These are phyloP conservation scores for Cyclostephanos invisitatus DNA, from an alignment of 108 stramenopile species.

Conservation along the genomic window DNA sequence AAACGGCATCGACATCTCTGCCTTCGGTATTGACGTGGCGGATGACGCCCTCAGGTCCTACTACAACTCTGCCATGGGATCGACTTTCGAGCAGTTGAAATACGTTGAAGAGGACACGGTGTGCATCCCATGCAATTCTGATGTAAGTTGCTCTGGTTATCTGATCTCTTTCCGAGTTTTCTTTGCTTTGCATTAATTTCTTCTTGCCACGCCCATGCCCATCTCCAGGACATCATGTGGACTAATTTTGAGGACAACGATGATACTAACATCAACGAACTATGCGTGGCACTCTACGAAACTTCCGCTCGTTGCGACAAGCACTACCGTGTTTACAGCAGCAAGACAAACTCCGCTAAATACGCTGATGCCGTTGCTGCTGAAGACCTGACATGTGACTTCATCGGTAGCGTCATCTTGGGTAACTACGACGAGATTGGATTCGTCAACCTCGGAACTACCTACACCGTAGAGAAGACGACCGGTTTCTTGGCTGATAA, in stretches of 20 bases:
- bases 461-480: slow-evolving; percentile 15
- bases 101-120: slow-evolving; percentile 16
- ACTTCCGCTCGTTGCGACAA: slow-evolving; percentile 72
- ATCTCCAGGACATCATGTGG: slow-evolving; percentile 16
- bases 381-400: slow-evolving; percentile 61
- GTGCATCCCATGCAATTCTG: slow-evolving; percentile 70
- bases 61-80: slow-evolving; percentile 44
- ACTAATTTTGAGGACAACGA: slow-evolving; percentile 37
- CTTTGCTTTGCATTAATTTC: not conserved
- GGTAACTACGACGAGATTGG: slow-evolving; percentile 81
- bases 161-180: not conserved
- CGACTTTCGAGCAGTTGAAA: slow-evolving; percentile 44
- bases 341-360: slow-evolving; percentile 35
- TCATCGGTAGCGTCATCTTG: slow-evolving; percentile 66
- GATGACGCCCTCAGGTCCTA: slow-evolving; percentile 49
- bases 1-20: slow-evolving; percentile 25
- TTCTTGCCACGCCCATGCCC: not conserved
- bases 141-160: slow-evolving; percentile 26
- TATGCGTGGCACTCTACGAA: slow-evolving; percentile 70
- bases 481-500: slow-evolving; percentile 12
- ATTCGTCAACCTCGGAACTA: slow-evolving; percentile 48
- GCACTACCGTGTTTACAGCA: slow-evolving; percentile 43
- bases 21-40: slow-evolving; percentile 26
- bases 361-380: slow-evolving; percentile 22
- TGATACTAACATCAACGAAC: slow-evolving; percentile 42